Evolutionary conservation across 2,329 filamentous ascomycete genomes (phyloP).

Genomic region (Ophiocordyceps australis): DNA sequence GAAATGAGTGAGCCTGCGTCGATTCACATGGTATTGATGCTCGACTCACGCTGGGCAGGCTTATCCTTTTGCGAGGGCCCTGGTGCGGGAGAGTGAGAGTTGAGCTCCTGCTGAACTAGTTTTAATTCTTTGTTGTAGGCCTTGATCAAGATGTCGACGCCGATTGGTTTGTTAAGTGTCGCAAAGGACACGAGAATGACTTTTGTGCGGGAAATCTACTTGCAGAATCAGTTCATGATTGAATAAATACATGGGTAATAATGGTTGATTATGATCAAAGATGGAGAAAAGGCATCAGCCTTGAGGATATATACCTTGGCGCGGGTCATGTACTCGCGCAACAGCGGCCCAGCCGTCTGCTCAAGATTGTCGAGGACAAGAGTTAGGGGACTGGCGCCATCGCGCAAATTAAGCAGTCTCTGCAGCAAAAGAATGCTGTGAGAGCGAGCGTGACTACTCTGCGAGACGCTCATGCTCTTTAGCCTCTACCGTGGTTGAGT

Average conservation of each 20-base stretch:
- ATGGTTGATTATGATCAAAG: too few relatives aligned
- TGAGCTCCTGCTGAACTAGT: slow-evolving; percentile 40
- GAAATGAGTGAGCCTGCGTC: not conserved
- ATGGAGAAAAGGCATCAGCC: too few relatives aligned
- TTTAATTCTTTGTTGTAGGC: slow-evolving; percentile 39
- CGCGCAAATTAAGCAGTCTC: slow-evolving; percentile 60
- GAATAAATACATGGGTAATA: too few relatives aligned
- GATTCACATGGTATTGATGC: not conserved
- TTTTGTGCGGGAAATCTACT: slow-evolving; percentile 41
- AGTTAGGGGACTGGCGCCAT: slow-evolving; percentile 72
- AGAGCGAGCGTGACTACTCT: slow-evolving; percentile 50
- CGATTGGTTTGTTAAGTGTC: slow-evolving; percentile 44
- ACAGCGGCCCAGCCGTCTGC: slow-evolving; percentile 53
- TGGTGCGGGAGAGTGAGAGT: slow-evolving; percentile 25
- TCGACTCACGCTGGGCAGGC: slow-evolving; percentile 22
- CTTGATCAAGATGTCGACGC: slow-evolving; percentile 49
- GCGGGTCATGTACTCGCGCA: slow-evolving; percentile 56
- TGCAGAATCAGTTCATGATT: not conserved
- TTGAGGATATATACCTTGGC: slow-evolving; percentile 57
- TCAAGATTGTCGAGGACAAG: slow-evolving; percentile 72
- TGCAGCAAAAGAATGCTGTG: slow-evolving; percentile 74
- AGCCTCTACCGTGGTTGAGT: not conserved
- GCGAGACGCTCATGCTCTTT: slow-evolving; percentile 34
- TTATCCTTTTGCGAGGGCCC: slow-evolving; percentile 15
- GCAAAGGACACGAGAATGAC: slow-evolving; percentile 65